Percentiles rank a stretch among this genome's conserved stretches.
Conservation (phyloP, 2,329 filamentous ascomycete species). For the Coniella vitis region DNA sequence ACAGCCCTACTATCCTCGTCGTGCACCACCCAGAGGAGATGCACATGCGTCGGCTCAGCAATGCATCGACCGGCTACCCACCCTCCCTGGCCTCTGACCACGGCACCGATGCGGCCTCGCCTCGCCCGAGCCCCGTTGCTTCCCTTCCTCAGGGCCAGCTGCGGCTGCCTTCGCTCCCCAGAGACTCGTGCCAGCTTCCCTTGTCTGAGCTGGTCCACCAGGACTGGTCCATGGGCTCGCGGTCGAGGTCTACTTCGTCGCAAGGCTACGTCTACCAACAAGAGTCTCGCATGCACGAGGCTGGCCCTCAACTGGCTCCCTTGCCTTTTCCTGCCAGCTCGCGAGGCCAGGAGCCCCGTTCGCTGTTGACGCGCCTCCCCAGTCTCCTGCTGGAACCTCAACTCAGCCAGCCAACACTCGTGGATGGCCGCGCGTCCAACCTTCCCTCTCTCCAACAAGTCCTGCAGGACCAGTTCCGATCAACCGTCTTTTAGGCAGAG, state of each 20-base stretch:
- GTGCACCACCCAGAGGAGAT: not conserved
- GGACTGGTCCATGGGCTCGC: not conserved
- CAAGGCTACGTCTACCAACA: conserved; percentile 1
- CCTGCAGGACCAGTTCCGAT: too few species aligned
- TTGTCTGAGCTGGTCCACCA: not conserved
- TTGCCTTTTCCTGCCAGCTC: too few species aligned
- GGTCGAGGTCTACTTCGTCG: conserved; percentile 3
- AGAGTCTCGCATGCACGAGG: not conserved
- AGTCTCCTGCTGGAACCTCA: not conserved
- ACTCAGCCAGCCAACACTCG: not conserved
- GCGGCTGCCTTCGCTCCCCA: not conserved
- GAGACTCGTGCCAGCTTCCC: not conserved
- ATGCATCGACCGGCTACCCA: conserved; percentile 2
- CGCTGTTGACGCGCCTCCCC: not conserved
- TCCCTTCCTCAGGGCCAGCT: conserved; percentile 7
- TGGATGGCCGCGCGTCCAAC: too few species aligned
- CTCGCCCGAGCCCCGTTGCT: not conserved
- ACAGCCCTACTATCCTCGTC: not conserved
- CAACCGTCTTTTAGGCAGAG: too few species aligned
- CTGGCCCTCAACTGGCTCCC: too few species aligned
- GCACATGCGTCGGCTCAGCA: not conserved
- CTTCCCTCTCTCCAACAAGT: too few species aligned
- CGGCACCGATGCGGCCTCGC: conserved; percentile 34
- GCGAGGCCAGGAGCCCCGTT: too few species aligned
- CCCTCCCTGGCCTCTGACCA: conserved; percentile 67